Evolutionary conservation across 2,329 filamentous ascomycete genomes (phyloP), one percentile per base, ranked within the genome.

Genomic region (Colletotrichum acutatum): DNA sequence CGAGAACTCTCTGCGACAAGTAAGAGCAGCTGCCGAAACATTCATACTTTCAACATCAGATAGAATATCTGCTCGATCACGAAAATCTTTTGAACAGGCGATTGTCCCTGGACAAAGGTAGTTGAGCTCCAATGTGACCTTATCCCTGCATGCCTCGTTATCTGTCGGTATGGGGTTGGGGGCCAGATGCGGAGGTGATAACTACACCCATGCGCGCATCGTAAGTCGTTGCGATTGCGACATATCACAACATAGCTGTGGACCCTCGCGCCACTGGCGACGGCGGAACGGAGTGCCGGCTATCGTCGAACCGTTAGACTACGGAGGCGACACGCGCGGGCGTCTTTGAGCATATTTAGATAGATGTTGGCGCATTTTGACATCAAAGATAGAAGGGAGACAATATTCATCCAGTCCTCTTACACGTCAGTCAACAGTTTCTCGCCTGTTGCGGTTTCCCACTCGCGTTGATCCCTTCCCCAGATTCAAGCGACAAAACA

Each of bases 191-290:
- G 42, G 42, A 24, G 46, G 57, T 32, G 65, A n/a, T 26, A 49
- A 24, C 14, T 65, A 16, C 24, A 32, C 26, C 6, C 37, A 37
- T 32, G 34, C 52, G 26, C 28, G 7, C 14, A 30, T 22, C 16
- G 5, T 12, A 24, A 49, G 8, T 28, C 22, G 53, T 16, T 32
- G 19, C 56, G 61, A 73, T 73, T 59, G 67, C 71, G 71, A 73
- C 71, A 73, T 71, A 71, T 73, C 67, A 53, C 60, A 70, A 70
- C 69, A 66, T 65, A 28, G 42, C 0, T 30, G 68, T 67, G 56
- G 49, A 57, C 34, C 28, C 22, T 72, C 53, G 32, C 70, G 66
- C 59, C 52, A 72, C 34, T 11, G 37, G 22, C n/a, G 32, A 28
- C 24, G 6, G 16, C 37, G 42, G 26, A 7, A 24, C 24, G 14